These are phyloP conservation scores for Nakazawaea ishiwadae DNA, from an alignment of 805 yeast species.

Conservation along the genomic window DNA sequence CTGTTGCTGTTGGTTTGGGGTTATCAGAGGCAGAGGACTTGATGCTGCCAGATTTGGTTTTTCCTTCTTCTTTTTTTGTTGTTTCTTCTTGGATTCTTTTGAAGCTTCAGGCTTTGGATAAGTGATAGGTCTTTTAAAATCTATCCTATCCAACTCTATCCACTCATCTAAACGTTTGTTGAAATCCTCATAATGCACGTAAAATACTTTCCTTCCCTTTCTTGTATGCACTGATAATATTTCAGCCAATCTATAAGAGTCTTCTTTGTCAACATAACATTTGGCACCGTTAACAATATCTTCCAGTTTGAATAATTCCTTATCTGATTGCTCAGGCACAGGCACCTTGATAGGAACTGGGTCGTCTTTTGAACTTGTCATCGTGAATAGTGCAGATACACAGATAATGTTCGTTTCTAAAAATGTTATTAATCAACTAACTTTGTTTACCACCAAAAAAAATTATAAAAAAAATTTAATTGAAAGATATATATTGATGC, in stretches of 20 bases:
- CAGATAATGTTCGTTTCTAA: too few relatives aligned
- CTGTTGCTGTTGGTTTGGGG: conserved; percentile 12
- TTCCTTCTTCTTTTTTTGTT: conserved; percentile 32
- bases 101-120: conserved; percentile 59
- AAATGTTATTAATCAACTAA: too few relatives aligned
- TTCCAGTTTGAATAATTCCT: conserved; percentile 29
- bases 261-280: conserved; percentile 77
- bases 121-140: conserved; percentile 62
- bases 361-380: conserved; percentile 8
- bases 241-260: conserved; percentile 77
- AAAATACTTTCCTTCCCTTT: conserved; percentile 75
- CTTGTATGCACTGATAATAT: conserved; percentile 70
- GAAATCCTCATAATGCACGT: conserved; percentile 91
- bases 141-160: conserved; percentile 71
- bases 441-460: too few relatives aligned
- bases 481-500: too few relatives aligned
- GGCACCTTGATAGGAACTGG: conserved; percentile 7
- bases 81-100: conserved; percentile 36
- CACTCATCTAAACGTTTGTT: conserved; percentile 97
- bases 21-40: conserved; percentile 21
- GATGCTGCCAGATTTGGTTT: conserved; percentile 20
- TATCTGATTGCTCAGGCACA: conserved; percentile 22
- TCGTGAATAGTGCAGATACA: too few relatives aligned
- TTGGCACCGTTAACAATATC: conserved; percentile 75
- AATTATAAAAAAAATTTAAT: too few relatives aligned